These are phyloP conservation scores for Fusarium sacchari DNA, from an alignment of 2,329 filamentous ascomycete species.

Conservation along the genomic window DNA sequence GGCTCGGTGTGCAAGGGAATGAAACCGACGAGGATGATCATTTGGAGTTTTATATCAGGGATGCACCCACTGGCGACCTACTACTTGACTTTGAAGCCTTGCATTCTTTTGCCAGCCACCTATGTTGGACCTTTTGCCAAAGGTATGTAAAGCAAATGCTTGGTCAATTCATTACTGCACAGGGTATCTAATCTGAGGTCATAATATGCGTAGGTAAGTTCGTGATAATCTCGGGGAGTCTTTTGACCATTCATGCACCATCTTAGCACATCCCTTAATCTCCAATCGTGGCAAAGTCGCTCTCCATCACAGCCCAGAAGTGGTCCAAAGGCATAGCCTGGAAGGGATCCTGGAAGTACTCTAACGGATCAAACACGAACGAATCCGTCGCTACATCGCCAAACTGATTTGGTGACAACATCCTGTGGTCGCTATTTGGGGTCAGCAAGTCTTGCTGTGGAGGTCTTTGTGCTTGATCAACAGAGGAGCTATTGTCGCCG, in stretches of 20 bases:
- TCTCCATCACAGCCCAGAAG: slow-evolving; percentile 41
- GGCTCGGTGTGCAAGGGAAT: slow-evolving; percentile 1
- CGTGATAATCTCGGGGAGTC: not conserved
- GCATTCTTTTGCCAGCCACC: no score
- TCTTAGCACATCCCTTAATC: slow-evolving; percentile 8
- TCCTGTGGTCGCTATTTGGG: not conserved
- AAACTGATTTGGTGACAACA: slow-evolving; percentile 11
- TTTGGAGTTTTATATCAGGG: not conserved
- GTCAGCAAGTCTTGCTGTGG: slow-evolving; percentile 1
- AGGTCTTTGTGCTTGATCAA: slow-evolving; percentile 8
- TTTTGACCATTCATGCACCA: not conserved
- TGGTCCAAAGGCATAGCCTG: slow-evolving; percentile 39
- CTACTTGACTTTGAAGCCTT: fast-evolving
- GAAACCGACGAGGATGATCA: not conserved
- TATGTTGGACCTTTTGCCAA: not conserved
- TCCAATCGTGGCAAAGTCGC: slow-evolving; percentile 26
- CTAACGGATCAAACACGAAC: slow-evolving; percentile 23
- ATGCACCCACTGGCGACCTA: not conserved
- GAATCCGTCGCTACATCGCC: not conserved
- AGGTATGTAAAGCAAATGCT: not conserved
- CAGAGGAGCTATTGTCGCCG: slow-evolving; percentile 1
- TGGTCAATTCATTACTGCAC: not conserved
- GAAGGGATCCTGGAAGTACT: slow-evolving; percentile 37
- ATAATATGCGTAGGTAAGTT: not conserved
- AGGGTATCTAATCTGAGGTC: not conserved